Evolutionary conservation across 1,139 yeast species (phyloP), one percentile per base, ranked within the genome.

Genomic region (Yamadazyma jaroonii): DNA sequence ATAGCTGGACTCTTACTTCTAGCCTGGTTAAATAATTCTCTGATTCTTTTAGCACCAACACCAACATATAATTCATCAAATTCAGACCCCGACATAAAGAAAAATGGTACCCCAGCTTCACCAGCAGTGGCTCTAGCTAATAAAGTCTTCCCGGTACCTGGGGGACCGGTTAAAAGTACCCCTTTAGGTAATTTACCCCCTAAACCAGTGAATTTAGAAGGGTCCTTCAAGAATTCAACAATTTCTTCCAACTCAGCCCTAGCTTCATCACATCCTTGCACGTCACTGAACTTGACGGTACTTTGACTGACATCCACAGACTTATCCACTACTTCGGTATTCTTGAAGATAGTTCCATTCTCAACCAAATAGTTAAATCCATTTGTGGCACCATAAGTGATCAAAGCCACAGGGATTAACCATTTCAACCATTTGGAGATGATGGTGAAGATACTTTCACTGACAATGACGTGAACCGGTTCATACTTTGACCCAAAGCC

Each of bases 121-220:
- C 98, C 98, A 9, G 99, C 99, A 28, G 97, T 95, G 13, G 99
- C 98, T 52, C 98, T 79, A 1, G 98, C 98, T 45, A 94, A 75
- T 46, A 94, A 70, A 1, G 99, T 94, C 62, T 94, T 94, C 77
- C 99, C 99, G 6, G 99, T 94, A 65, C 99, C 99, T 28, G 99
- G 99, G 28, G 99, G 99, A 32, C 99, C 99, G 6, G 98, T 92
- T 46, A 94, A 72, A 41, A 94, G 67, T 4, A 94, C 95, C 70
- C 99, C 99, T 61, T 90, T 92, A 40, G 98, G 98, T 50, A 94
- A 72, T 61, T 89, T 89, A 38, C 98, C 99, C 47, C 99, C 99
- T 37, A 94, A 74, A 1, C 96, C 95, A 32, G 97, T 94, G 64
- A 89, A 94, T 60, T 87, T 87, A 14, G 96, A 79, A 11, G 99